Base-by-base conservation (phyloP, 176 grass and related monocot genomes). In the Chrysopogon serrulatus region DNA sequence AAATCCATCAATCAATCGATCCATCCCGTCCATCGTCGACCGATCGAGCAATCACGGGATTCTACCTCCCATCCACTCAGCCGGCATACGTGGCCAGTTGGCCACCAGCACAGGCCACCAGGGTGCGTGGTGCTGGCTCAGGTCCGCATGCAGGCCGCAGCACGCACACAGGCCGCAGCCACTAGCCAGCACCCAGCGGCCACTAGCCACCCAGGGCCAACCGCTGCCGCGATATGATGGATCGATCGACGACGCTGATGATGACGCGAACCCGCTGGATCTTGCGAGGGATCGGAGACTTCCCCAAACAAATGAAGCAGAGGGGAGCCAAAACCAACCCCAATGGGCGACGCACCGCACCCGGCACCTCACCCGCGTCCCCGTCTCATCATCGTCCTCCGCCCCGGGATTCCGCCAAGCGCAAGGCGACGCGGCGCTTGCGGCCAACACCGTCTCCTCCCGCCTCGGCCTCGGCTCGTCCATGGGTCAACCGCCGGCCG, bases 401-500 rank as follows among this genome's bases (percentile, higher is more conserved):
- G 13, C 27, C 57, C 12, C 74, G 57, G 81, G 87, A 85, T 81
- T 89, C 77, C 51, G 44, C 82, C 49, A 32, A 40, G 71, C 63
- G 63, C 87, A 89, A 89, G 8, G 8, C 87, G 87, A 85, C 87
- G 77, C 82, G 19, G 49, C 77, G 82, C 87, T 85, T 31, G 48
- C 51, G 14, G 65, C 82, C 87, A 89, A 89, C 5, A 3, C 40
- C 41, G 15, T 17, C 40, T 32, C 40, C 36, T 8, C 73, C 40
- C 24, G 12, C 30, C 35, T 34, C 65, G 45, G 11, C 12, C 9
- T 11, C n/a, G 4, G 1, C 45, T 49, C 53, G 8, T 59, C n/a
- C 87, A 60, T 37, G 43, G 24, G 82, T 89, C 77, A 85, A 85
- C 81, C 69, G 10, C 61, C 56, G 56, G 56, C 56, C n/a, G 37